These are phyloP conservation scores for Trypanosoma caninum DNA, from an alignment of 208 protist genomes.

Conservation along the genomic window DNA sequence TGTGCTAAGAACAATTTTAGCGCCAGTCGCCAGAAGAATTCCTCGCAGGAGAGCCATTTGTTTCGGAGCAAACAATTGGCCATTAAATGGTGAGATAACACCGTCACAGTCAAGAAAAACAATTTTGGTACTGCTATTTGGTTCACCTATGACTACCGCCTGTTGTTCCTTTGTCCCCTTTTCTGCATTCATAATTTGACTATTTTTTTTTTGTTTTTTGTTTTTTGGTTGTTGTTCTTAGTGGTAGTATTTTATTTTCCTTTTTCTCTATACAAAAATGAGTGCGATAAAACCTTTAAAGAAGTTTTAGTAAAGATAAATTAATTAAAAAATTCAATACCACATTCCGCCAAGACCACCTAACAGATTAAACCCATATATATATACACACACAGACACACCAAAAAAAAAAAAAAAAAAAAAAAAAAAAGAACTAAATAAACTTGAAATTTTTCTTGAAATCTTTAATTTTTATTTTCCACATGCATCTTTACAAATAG, in stretches of 20 bases:
- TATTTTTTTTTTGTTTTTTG: not conserved
- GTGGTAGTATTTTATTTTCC: not conserved
- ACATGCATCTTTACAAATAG: too few relatives aligned
- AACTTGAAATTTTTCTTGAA: not conserved
- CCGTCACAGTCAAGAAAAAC: conserved; percentile 79
- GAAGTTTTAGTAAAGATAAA: too few relatives aligned
- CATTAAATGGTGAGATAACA: conserved; percentile 57
- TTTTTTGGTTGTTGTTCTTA: too few relatives aligned
- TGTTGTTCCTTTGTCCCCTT: not conserved
- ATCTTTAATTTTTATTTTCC: not conserved
- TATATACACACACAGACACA: conserved; percentile 6
- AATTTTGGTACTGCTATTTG: conserved; percentile 34
- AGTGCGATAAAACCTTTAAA: too few relatives aligned
- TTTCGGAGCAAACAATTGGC: conserved; percentile 29
- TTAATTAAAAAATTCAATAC: not conserved
- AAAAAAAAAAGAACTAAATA: not conserved
- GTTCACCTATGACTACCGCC: not conserved
- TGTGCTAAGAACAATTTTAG: conserved; percentile 70
- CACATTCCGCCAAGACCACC: not conserved
- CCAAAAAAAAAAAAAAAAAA: conserved; percentile 10
- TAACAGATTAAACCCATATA: not conserved
- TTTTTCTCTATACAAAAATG: too few relatives aligned
- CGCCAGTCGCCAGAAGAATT: conserved; percentile 44
- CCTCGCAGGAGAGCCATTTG: conserved; percentile 51
- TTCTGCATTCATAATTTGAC: not conserved